Evolutionary conservation across 805 yeast species (phyloP), one percentile per base, ranked within the genome.

Genomic region (Starmerella sp.): DNA sequence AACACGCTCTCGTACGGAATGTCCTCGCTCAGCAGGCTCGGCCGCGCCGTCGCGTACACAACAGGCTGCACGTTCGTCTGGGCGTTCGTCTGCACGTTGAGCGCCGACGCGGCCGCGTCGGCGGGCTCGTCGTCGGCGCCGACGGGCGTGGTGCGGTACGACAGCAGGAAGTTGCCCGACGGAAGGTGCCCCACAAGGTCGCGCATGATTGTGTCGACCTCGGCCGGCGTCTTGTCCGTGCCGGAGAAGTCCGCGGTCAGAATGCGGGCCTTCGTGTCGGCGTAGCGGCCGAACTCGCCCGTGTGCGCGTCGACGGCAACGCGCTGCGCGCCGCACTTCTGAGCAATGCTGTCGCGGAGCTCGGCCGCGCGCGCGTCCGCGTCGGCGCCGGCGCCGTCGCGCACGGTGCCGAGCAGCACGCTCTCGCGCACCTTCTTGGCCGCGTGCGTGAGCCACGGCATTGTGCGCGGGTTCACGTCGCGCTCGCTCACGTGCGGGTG

Each of bases 201-300:
- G 37, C 61, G 55, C 49, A 69, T 48, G 8, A 62, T 59, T 48
- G 67, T 67, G 48, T 65, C 65, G 38, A 44, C 61, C 7, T 49
- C 55, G 17, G 44, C 50, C 31, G 53, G 53, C 35, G 50, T 36
- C 34, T 46, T 43, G 34, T 51, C 54, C 22, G 43, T 6, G 17
- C 70, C 72, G 2, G 80, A 76, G 56, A 84, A 74, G 39, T 81
- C 75, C 9, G 89, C 69, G 15, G 74, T 69, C 32, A 91, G 77
- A 11, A 86, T 75, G 58, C 95, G 73, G 28, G 78, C 80, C 30
- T 77, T 69, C 1, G 80, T 70, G 63, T 87, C 95, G 39, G 78
- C 73, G 66, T 84, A 86, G 3, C 78, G 77, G 29, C 77, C 74
- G 55, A 67, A 61, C 11, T 73, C 13, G 29, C 30, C 80, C 4